Conservation (phyloP, 805 yeast genomes). For the Pichia gijzeniarum region DNA sequence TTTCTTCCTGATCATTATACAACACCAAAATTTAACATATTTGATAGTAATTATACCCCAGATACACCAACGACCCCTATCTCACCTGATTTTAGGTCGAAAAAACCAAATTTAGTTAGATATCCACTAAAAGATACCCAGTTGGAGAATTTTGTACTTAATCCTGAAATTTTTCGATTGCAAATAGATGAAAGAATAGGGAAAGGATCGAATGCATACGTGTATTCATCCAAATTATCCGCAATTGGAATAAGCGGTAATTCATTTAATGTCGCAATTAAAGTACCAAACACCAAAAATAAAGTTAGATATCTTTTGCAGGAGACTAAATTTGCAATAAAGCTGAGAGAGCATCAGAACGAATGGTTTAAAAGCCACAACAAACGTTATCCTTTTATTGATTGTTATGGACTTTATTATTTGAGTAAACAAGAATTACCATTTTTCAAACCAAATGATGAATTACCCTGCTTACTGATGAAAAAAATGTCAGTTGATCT, state of each 20-base stretch:
- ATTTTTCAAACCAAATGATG: constrained; percentile 20
- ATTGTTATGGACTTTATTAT: constrained; percentile 26
- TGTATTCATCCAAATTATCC: constrained; percentile 18
- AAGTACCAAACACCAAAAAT: constrained; percentile 25
- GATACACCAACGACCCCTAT: constrained; percentile 6
- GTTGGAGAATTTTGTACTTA: constrained; percentile 19
- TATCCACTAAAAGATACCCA: constrained; percentile 16
- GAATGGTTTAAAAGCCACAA: constrained; percentile 11
- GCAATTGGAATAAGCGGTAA: constrained; percentile 9
- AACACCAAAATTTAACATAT: constrained; percentile 4
- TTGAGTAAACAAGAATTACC: constrained; percentile 21
- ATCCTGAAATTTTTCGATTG: constrained; percentile 18
- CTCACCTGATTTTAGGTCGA: not conserved
- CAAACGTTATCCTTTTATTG: constrained; percentile 23
- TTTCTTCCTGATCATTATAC: constrained; percentile 4
- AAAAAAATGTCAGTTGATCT: constrained; percentile 26
- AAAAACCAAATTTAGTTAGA: constrained; percentile 4
- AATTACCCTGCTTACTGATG: constrained; percentile 26
- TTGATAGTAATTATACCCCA: not conserved
- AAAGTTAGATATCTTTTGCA: constrained; percentile 22
- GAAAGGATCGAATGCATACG: constrained; percentile 28
- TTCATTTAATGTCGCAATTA: constrained; percentile 21
- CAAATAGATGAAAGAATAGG: constrained; percentile 20
- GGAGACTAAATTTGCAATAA: constrained; percentile 23
- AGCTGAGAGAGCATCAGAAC: constrained; percentile 17